Base-by-base conservation (phyloP, 2,329 filamentous ascomycete genomes). In the Myotisia sp. region DNA sequence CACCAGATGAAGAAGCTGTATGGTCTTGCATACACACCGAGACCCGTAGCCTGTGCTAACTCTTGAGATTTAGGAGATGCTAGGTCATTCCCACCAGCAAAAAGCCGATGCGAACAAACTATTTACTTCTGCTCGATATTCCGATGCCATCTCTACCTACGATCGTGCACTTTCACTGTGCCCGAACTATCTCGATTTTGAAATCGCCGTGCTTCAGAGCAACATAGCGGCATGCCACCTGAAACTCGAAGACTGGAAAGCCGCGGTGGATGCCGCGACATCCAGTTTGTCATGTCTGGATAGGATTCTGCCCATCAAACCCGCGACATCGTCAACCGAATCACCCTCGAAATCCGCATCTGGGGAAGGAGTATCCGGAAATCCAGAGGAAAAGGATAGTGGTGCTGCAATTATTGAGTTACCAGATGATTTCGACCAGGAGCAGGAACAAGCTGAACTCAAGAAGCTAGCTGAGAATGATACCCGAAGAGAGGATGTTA, bases 221-320 rank as follows among this genome's bases (percentile, higher is more conserved):
- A 95, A 95, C 61, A 78, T 94, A 44, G 72, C 87, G 2, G 87
- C 86, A 6, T 93, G 85, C 52, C 74, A 93, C 47, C 56, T 95
- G 36, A 92, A 92, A 53, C 64, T 92, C 3, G 67, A 76, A 40
- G 77, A 87, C 41, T 94, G 85, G 82, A 84, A 86, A 45, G 75
- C 82, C 19, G 82, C 84, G 6, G 69, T 85, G 27, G 76, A 77
- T 31, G 68, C 72, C 6, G 85, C 86, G 1, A 80, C 75, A 0
- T 65, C 71, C 7, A 77, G 83, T 2, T 52, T 95, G 0, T 77
- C 86, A 7, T 67, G 70, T 1, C 60, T 95, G n/a, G 74, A 79
- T 40, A 67, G 69, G 18, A 49, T 87, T 16, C 45, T 12, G 4
- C 21, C 31, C n/a, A 10, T 12, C 18, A 3, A 22, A 3, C 19